Base-by-base conservation (phyloP, 2,329 filamentous ascomycete species). In the Salinomyces thailandicus region DNA sequence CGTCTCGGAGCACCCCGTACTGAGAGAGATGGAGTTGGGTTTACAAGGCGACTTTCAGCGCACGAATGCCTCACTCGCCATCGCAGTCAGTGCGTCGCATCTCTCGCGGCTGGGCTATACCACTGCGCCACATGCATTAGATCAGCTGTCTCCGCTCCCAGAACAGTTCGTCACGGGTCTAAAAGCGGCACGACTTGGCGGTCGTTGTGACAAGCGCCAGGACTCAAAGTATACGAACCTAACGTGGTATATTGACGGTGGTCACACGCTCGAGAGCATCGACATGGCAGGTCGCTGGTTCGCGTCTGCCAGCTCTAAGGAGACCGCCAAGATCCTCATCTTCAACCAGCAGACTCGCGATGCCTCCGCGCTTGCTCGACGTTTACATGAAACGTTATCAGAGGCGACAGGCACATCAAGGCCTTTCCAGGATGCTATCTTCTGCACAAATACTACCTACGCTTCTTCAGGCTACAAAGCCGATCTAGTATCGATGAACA, bases 281-380 rank as follows among this genome's bases (percentile, higher is more conserved):
- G 70, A 75, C 35, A 71, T 84, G 28, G 81, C 82, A 8, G 84
- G 77, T 3, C 68, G 67, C 46, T 95, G 87, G 87, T 89, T 89
- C 51, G 73, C 73, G 5, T 54, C 59, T 24, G 46, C 52, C 9
- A 50, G 57, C 12, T 34, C 47, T n/a, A 44, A 39, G 6, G 31
- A 37, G 6, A 40, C 43, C 3, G 42, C 63, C 5, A 66, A 84
- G 0, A 67, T 81, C 39, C 64, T 96, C 31, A 71, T 96, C 32
- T 96, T 96, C 68, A 95, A 95, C 60, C 89, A 95, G 60, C 85
- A 94, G 54, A 85, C 85, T 7, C 75, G 86, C 19, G 79, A 94
- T 52, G 82, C 83, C 4, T 62, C 66, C 3, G 66, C 72, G 12
- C 69, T 93, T 1, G 72, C 89, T 2, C 62, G 62, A 19, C 70